Base-by-base conservation (phyloP, 306 rosid species). In the Quillaja saponaria region DNA sequence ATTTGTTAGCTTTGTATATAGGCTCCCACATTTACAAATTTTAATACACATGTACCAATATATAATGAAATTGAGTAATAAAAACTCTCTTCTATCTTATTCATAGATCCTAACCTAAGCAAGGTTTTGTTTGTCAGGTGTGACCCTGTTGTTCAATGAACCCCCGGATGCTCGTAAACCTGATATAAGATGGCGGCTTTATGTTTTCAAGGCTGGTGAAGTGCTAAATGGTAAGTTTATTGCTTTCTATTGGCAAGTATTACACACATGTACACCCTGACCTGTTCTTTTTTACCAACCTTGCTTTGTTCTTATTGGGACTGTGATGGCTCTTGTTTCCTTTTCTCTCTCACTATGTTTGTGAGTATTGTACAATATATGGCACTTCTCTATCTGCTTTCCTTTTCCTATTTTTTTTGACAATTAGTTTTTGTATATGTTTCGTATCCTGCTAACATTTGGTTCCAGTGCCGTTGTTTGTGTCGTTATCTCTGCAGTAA, bases 161-260 rank as follows among this genome's bases (percentile, higher is more conserved):
- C 96, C 96, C 10, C 78, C 94, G 20, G 98, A 92, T 49, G 98
- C 88, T 42, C 77, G 90, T 61, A 81, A 82, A 68, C 98, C 98
- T 68, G 73, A 71, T 59, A n/a, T 88, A 64, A 86, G 85, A 71
- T 92, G 98, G 98, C 80, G 99, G 54, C 94, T 92, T 42, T 92
- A 92, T 84, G 96, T 92, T 67, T 92, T 92, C 71, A 92, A 89
- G 95, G 86, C 64, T 58, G 99, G 99, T 28, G 99, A 92, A 92
- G 90, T 75, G 61, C 78, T 92, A 61, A 76, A 85, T 58, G 99
- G 99, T 76, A 71, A 80, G 85, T 67, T 41, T 79, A 38, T 34
- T 21, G 10, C 13, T 53, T 14, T 11, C 53, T 33, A 21, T 19
- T 62, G 31, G 31, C 2, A 25, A 25, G 31, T 25, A 25, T 25